Percentiles rank a stretch among this genome's conserved stretches.
Evolutionary conservation across 148 eudicot species (phyloP).

Genomic region (Amaranthus hypochondriacus): DNA sequence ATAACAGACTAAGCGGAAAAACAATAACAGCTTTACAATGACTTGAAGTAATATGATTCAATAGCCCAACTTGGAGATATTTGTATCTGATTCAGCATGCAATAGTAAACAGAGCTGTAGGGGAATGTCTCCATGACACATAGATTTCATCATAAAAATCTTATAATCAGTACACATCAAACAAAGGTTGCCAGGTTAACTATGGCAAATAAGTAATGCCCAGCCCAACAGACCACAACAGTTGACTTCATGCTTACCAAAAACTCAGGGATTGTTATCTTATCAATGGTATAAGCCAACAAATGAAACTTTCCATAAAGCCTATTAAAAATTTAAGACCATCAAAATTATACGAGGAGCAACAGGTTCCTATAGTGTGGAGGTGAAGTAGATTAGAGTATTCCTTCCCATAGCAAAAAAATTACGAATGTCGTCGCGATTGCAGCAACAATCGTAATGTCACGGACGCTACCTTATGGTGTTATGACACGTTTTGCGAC

Average conservation of each 20-base stretch:
- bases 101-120: too few species aligned
- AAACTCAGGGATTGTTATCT: neutral
- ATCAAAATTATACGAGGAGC: neutral
- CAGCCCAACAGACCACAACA: neutral
- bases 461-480: too few species aligned
- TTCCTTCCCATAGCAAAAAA: neutral
- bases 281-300: neutral
- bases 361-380: neutral
- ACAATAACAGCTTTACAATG: too few species aligned
- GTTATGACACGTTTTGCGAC: too few species aligned
- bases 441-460: too few species aligned
- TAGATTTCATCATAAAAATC: neutral
- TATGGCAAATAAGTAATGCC: neutral
- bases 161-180: neutral
- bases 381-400: neutral
- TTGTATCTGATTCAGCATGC: neutral
- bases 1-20: too few species aligned
- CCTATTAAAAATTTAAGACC: neutral
- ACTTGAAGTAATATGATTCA: neutral
- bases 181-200: neutral
- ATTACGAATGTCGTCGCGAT: too few species aligned
- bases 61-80: neutral
- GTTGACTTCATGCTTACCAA: constrained; percentile 1
- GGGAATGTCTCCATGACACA: neutral
- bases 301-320: neutral